Base-by-base conservation (phyloP, 495 filamentous ascomycete species). In the Lasiosphaeria miniovina region DNA sequence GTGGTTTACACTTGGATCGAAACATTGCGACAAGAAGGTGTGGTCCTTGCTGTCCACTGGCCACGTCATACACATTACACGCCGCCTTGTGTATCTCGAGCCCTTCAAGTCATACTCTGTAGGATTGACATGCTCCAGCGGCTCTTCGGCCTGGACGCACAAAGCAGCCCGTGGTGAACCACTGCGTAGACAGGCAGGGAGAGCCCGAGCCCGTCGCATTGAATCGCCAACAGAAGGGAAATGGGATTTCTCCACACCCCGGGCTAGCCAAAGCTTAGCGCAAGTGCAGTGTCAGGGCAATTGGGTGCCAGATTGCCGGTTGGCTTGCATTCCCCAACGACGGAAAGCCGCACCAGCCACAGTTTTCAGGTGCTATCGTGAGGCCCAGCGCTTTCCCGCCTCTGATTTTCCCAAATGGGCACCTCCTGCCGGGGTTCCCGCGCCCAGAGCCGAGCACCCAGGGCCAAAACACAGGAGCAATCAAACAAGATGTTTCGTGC, bases 401-500 rank as follows among this genome's bases (percentile, higher is more conserved):
- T 61, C 54, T 61, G 57, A 55, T 46, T 63, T 61, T 57, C 61
- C 59, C 24, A 55, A 58, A 54, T 50, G 33, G 56, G 63, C 38
- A n/a, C 24, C 15, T n/a, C 38, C 54, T 57, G 53, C 52, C 51
- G 63, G 59, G 55, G 59, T 55, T 31, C 41, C 24, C 24, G 24
- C 24, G 24, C 24, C 17, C 49, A 55, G 36, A 31, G 54, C 55
- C 63, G 49, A 56, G 61, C 61, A 55, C 54, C 49, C 24, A 24
- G 12, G 15, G 5, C 4, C 53, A 64, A 61, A 66, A 66, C 58
- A 64, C 57, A 61, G 57, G 50, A 36, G 65, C 65, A 67, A 67
- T 67, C 59, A 65, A 65, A 65, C 58, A 60, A 41, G 46, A 55
- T 60, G 56, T 65, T 59, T 65, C 65, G 65, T 65, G 45, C 65